A percentile compares a stretch with the other conserved stretches of the same genome.
phyloP scores from a whole-genome alignment of 176 grass and related monocot genomes.

The Oryza officinalis region DNA sequence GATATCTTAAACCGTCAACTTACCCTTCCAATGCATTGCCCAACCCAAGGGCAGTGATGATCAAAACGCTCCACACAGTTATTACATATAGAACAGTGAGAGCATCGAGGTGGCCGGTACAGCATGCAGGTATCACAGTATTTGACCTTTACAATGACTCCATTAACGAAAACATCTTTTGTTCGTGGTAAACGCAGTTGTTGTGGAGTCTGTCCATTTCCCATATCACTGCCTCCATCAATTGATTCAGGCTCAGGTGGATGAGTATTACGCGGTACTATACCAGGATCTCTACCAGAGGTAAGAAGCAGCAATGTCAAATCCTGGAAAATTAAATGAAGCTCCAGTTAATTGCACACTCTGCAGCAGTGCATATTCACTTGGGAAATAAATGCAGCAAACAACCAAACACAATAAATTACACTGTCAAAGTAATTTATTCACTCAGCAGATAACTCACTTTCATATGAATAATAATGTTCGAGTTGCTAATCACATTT shows the following conservation, averaged over 20 bases:
- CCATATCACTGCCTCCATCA: conserved; percentile 52
- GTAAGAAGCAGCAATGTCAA: conserved; percentile 79
- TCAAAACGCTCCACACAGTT: conserved; percentile 97
- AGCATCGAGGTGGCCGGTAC: conserved; percentile 88
- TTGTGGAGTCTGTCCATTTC: conserved; percentile 70
- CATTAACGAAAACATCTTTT: conserved; percentile 84
- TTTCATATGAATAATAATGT: background rate
- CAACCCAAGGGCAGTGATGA: conserved; percentile 97
- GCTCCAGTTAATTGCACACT: conserved; percentile 5
- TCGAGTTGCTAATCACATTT: background rate
- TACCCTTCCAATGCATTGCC: conserved; percentile 93
- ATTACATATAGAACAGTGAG: conserved; percentile 94
- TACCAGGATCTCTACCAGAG: conserved; percentile 93
- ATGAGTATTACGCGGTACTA: conserved; percentile 82
- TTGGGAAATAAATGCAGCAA: background rate
- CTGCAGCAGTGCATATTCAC: background rate
- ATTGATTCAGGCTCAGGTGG: conserved; percentile 75
- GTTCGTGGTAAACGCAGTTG: conserved; percentile 74
- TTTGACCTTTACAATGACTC: conserved; percentile 75
- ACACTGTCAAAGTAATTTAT: background rate
- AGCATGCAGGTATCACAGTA: conserved; percentile 98
- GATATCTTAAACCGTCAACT: background rate
- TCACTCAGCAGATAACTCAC: background rate
- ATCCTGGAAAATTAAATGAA: conserved; percentile 65
- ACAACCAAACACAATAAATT: background rate